These are phyloP conservation scores for Macrocybe gigantea DNA, from an alignment of 768 basidiomycete species.

Conservation along the genomic window DNA sequence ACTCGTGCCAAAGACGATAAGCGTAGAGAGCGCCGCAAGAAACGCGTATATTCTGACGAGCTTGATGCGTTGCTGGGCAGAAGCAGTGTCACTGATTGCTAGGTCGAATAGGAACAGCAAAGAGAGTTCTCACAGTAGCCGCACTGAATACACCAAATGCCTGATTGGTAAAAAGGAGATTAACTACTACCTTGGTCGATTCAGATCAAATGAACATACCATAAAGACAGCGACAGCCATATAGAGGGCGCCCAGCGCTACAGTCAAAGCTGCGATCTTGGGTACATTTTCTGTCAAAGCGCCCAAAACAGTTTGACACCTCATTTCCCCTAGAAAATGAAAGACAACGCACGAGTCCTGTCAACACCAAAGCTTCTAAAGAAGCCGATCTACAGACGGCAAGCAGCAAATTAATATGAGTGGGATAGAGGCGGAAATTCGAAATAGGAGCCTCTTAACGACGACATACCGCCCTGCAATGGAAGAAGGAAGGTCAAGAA, in stretches of 20 bases:
- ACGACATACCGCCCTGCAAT: conserved; percentile 25
- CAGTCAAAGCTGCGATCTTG: conserved; percentile 46
- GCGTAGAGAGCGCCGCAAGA: conserved; percentile 37
- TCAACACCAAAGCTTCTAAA: conserved; percentile 50
- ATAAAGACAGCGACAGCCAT: conserved; percentile 45
- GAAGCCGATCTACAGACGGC: conserved; percentile 44
- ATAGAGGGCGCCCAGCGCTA: conserved; percentile 58
- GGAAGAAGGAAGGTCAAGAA: background rate
- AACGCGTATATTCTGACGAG: conserved; percentile 54
- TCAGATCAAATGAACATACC: conserved; percentile 12
- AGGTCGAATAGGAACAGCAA: background rate
- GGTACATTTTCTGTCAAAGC: conserved; percentile 28
- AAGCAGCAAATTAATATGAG: background rate
- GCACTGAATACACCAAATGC: conserved; percentile 49
- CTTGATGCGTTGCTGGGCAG: conserved; percentile 43
- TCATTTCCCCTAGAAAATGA: too few species aligned
- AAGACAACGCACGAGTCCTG: conserved; percentile 35
- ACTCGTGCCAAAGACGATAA: conserved; percentile 46
- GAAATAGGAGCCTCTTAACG: background rate
- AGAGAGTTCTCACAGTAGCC: conserved; percentile 33
- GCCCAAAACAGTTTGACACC: too few species aligned
- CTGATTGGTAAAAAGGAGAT: conserved; percentile 11
- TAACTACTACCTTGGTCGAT: background rate
- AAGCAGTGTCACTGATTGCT: background rate
- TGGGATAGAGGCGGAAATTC: background rate